Conservation (phyloP, 495 filamentous ascomycete species). For the Immersiella caudata region DNA sequence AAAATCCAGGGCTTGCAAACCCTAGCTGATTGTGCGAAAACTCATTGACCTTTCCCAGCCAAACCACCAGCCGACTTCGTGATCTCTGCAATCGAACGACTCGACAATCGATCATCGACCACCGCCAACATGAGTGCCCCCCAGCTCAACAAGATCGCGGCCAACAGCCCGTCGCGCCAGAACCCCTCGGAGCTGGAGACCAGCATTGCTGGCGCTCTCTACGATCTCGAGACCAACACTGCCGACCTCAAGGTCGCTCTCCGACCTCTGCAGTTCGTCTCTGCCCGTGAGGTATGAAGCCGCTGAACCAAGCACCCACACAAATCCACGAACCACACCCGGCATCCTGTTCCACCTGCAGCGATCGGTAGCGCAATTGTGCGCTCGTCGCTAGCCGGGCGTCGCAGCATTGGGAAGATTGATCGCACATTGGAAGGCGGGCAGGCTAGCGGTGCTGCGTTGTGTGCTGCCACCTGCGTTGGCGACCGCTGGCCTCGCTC, state of each 20-base stretch:
- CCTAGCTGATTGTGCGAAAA: slow-evolving; percentile 29
- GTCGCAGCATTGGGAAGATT: slow-evolving; percentile 37
- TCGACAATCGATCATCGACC: slow-evolving; percentile 33
- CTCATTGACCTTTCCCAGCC: slow-evolving; percentile 16
- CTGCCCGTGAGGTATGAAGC: slow-evolving; percentile 93
- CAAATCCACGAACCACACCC: slow-evolving; percentile 30
- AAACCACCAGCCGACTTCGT: slow-evolving; percentile 17
- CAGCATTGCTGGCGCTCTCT: slow-evolving; percentile 90
- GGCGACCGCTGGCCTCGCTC: slow-evolving; percentile 20
- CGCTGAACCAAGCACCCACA: slow-evolving; percentile 29
- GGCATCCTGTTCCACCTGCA: slow-evolving; percentile 46
- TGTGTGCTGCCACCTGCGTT: slow-evolving; percentile 1
- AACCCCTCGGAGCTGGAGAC: slow-evolving; percentile 94
- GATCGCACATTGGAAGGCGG: slow-evolving; percentile 37
- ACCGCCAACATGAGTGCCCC: slow-evolving; percentile 57
- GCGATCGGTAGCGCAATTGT: slow-evolving; percentile 17
- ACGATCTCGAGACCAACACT: slow-evolving; percentile 97
- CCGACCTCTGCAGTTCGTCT: slow-evolving; percentile 94
- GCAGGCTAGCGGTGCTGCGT: slow-evolving; percentile 24
- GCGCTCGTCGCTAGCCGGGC: slow-evolving; percentile 30
- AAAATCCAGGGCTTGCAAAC: slow-evolving; percentile 35
- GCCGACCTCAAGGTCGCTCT: slow-evolving; percentile 91
- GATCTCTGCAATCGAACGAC: slow-evolving; percentile 21
- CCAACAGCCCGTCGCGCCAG: slow-evolving; percentile 90
- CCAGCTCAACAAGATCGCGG: slow-evolving; percentile 94